phyloP scores from a whole-genome alignment of 495 filamentous ascomycete species.

The Tuber indicum region DNA sequence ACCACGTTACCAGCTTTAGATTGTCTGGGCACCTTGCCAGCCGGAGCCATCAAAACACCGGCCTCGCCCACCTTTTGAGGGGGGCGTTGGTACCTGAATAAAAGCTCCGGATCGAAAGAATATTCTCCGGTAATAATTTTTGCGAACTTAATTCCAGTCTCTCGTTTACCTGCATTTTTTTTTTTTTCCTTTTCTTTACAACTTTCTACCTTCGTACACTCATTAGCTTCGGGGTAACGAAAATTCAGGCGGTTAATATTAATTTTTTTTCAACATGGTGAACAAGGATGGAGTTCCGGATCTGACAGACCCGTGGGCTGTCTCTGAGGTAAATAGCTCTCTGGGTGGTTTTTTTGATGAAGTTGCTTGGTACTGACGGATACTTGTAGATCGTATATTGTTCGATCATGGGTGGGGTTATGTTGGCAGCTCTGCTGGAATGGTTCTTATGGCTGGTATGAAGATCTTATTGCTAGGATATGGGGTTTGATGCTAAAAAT shows the following conservation, averaged over 20 bases:
- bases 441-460: constrained; percentile 82
- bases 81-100: not conserved
- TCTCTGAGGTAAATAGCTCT: constrained; percentile 30
- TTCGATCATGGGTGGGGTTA: constrained; percentile 69
- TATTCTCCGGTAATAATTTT: not conserved
- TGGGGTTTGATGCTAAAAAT: constrained; percentile 5
- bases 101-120: not conserved
- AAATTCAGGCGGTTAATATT: constrained; percentile 7
- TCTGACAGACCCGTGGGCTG: constrained; percentile 35
- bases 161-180: not conserved
- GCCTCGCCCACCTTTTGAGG: not conserved
- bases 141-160: not conserved
- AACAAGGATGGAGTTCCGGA: constrained; percentile 18
- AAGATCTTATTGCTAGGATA: not conserved
- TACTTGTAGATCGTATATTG: constrained; percentile 68
- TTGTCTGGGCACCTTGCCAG: not conserved
- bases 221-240: not conserved
- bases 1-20: not conserved
- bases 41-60: not conserved
- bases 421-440: constrained; percentile 80
- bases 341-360: not conserved
- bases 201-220: not conserved
- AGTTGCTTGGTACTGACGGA: constrained; percentile 24
- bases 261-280: constrained; percentile 25
- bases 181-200: not conserved